Base-by-base conservation (phyloP, 1,284 basidiomycete genomes). In the Pascua guehoae region DNA sequence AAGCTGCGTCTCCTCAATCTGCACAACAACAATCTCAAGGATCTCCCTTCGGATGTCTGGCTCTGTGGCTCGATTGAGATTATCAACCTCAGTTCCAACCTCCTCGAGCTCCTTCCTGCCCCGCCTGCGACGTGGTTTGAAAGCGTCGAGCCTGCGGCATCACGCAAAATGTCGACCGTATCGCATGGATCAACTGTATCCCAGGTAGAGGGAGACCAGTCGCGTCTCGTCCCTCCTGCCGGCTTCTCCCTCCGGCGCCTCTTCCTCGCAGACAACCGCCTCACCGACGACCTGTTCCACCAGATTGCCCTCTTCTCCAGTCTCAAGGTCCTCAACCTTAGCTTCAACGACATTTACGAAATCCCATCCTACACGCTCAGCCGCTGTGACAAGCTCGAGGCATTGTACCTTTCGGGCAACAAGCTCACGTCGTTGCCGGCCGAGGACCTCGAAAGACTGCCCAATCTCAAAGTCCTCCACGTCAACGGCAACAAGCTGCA, bases 321-420 rank as follows among this genome's bases (percentile, higher is more conserved):
- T 64, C 82, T 97, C 12, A 82, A 83, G 4, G 86, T 93, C 2
- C 83, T 98, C 55, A 98, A 98, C 66, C 80, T 98, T 39, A 92
- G 90, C 56, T 98, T 97, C 80, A 99, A 99, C 78, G 87, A 92
- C 59, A 89, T 98, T 57, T 88, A 89, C 73, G 92, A 96, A 70
- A 83, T 98, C 43, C 91, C 92, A 0, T 78, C 84, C 0, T 81
- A 82, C 39, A 91, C 91, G 62, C 85, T 98, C 65, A 80, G 83
- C 60, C 86, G 86, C 58, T 82, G 90, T 61, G 69, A 74, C 32
- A 75, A 77, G 57, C 81, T 99, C 24, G 86, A 90, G 73, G 88
- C 94, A 77, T 79, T 99, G 41, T 98, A 97, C 73, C 80, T 98
- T 8, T 91, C 89, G 63, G 93, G 95, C 39, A 98, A 98, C 79